Percentiles rank a stretch among this genome's conserved stretches.
Conservation (phyloP, 768 basidiomycete genomes). For the Suillus decipiens region DNA sequence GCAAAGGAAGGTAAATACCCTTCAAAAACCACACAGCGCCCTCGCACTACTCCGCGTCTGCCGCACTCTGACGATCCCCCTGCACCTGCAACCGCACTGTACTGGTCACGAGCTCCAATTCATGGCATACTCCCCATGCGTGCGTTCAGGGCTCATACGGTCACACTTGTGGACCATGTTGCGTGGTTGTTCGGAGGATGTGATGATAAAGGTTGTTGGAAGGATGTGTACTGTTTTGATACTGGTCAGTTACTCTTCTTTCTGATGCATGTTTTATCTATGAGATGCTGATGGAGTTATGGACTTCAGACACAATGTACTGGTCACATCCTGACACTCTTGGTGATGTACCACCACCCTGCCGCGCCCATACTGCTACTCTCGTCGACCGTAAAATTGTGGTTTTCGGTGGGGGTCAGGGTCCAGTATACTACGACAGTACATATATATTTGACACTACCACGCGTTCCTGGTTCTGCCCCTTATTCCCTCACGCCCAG, state of each 20-base stretch:
- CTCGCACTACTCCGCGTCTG: conserved; percentile 55
- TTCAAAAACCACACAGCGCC: conserved; percentile 27
- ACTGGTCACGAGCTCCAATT: conserved; percentile 85
- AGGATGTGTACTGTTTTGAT: conserved; percentile 84
- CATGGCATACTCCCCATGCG: conserved; percentile 68
- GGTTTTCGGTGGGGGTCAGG: conserved; percentile 87
- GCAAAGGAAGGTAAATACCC: conserved; percentile 24
- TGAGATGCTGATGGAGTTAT: background rate
- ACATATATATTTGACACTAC: conserved; percentile 83
- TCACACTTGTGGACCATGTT: conserved; percentile 77
- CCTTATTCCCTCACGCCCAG: conserved; percentile 32
- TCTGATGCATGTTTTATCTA: conserved; percentile 8
- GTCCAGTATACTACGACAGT: conserved; percentile 77
- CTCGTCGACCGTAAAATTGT: conserved; percentile 79
- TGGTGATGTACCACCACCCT: conserved; percentile 81
- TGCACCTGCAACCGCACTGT: conserved; percentile 75
- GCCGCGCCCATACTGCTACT: conserved; percentile 87
- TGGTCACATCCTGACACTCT: conserved; percentile 79
- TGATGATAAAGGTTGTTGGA: conserved; percentile 73
- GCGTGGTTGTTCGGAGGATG: conserved; percentile 92
- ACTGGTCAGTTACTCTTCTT: conserved; percentile 49
- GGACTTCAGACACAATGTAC: conserved; percentile 73
- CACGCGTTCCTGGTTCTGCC: conserved; percentile 64
- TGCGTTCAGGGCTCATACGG: conserved; percentile 79
- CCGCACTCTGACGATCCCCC: conserved; percentile 61